These are phyloP conservation scores for Chlorella variabilis DNA, from an alignment of 163 green algal species.

Conservation along the genomic window DNA sequence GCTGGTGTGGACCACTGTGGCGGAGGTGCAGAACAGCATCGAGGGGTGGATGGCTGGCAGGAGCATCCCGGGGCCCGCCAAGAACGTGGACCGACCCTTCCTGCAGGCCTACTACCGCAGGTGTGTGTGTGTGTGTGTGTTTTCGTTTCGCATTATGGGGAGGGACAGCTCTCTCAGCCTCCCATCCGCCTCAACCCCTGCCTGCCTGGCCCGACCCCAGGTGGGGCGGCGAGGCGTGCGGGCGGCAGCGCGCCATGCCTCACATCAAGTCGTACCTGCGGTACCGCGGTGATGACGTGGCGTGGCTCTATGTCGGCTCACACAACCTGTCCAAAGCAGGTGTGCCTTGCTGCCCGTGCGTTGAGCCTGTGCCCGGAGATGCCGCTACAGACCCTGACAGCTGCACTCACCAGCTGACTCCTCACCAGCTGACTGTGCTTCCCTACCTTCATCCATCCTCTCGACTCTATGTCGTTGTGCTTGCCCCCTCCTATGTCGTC, in stretches of 20 bases:
- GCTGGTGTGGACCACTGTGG: slow-evolving; percentile 80
- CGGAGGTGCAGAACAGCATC: slow-evolving; percentile 70
- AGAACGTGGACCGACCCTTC: slow-evolving; percentile 75
- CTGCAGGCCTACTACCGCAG: slow-evolving; percentile 58
- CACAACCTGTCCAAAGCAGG: slow-evolving; percentile 79
- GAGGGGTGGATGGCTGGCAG: slow-evolving; percentile 79
- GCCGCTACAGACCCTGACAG: too few relatives aligned
- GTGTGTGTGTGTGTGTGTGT: slow-evolving; percentile 16
- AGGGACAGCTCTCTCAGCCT: too few relatives aligned
- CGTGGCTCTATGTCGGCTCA: slow-evolving; percentile 63
- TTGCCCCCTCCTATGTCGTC: background rate
- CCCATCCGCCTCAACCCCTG: too few relatives aligned
- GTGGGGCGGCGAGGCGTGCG: slow-evolving; percentile 62
- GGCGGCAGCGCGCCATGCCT: slow-evolving; percentile 75
- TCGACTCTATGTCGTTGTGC: too few relatives aligned
- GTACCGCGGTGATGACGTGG: slow-evolving; percentile 51
- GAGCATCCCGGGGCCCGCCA: slow-evolving; percentile 66
- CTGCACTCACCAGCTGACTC: too few relatives aligned
- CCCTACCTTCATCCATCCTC: too few relatives aligned
- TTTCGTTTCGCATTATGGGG: too few relatives aligned
- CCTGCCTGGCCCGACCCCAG: background rate
- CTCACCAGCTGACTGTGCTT: too few relatives aligned
- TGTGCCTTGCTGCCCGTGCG: too few relatives aligned
- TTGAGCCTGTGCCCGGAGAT: too few relatives aligned
- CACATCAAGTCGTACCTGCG: slow-evolving; percentile 84